These are phyloP conservation scores for Pneumocystis murina DNA, from an alignment of 1,139 yeast genomes.

Conservation along the genomic window DNA sequence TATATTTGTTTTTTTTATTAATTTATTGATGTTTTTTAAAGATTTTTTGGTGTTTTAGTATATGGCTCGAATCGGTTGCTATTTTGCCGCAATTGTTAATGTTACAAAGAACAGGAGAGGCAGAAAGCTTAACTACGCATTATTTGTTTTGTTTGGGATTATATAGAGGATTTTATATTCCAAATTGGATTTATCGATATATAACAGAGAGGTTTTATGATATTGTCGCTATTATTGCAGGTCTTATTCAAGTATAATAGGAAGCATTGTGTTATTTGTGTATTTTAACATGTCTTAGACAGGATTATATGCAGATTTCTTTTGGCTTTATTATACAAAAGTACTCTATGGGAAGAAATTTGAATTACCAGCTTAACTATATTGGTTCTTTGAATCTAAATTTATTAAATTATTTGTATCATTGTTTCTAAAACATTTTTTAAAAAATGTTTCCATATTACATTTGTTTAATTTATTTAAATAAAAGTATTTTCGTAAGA, in stretches of 20 bases:
- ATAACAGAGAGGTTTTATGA: conserved; percentile 53
- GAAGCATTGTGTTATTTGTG: not conserved
- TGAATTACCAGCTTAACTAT: conserved; percentile 52
- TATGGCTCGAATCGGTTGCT: conserved; percentile 84
- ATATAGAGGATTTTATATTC: conserved; percentile 76
- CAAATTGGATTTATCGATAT: conserved; percentile 90
- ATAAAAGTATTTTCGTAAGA: not conserved
- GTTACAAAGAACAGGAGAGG: conserved; percentile 80
- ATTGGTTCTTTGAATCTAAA: not conserved
- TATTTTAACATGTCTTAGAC: conserved; percentile 31
- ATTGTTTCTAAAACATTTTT: not conserved
- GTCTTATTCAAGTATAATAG: conserved; percentile 37
- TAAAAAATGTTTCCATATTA: not conserved
- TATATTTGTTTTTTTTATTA: conserved; percentile 22
- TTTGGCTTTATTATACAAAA: conserved; percentile 71
- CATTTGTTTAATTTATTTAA: not conserved
- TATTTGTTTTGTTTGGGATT: conserved; percentile 86
- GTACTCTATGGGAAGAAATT: conserved; percentile 74
- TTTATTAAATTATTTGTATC: not conserved
- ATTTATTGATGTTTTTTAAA: conserved; percentile 15
- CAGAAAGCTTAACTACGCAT: conserved; percentile 75
- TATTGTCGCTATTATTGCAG: conserved; percentile 58
- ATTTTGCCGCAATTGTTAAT: conserved; percentile 83
- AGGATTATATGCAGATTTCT: conserved; percentile 78
- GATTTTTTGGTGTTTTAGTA: conserved; percentile 52